Evolutionary conservation across 352 stramenopile genomes (phyloP).

Genomic region (Phytopythium oedochilum): DNA sequence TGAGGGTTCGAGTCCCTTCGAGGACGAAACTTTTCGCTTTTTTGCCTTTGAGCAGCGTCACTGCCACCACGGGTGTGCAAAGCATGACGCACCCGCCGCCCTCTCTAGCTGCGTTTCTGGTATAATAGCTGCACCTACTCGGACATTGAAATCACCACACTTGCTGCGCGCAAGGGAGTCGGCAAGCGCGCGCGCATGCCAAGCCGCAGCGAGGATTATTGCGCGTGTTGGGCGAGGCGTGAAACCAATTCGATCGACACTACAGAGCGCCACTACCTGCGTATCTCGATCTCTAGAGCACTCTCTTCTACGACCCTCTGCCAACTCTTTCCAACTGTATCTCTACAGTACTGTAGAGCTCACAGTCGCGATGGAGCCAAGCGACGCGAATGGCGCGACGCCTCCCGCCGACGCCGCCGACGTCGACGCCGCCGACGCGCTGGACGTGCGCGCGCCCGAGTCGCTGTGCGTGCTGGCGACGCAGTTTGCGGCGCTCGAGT

Average conservation of each 20-base stretch:
- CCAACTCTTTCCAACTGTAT: neutral
- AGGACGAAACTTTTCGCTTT: conserved; percentile 33
- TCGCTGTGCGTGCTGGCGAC: conserved; percentile 38
- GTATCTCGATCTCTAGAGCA: too few species aligned
- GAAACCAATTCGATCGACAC: too few species aligned
- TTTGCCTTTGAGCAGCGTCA: neutral
- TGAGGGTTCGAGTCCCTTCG: conserved; percentile 68
- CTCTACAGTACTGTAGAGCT: neutral
- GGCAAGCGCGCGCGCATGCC: too few species aligned
- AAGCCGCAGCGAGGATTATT: too few species aligned
- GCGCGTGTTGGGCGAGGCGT: too few species aligned
- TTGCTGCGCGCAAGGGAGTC: too few species aligned
- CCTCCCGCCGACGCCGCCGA: neutral
- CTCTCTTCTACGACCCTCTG: too few species aligned
- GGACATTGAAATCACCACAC: too few species aligned
- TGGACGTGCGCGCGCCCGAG: conserved; percentile 37
- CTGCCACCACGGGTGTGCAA: neutral
- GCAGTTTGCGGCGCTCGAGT: conserved; percentile 69
- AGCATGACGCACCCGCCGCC: neutral
- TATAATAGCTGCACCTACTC: too few species aligned
- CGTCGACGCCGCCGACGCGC: conserved; percentile 6
- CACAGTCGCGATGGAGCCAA: neutral
- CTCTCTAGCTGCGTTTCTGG: too few species aligned
- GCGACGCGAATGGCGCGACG: neutral
- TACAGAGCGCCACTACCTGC: too few species aligned